phyloP scores from a whole-genome alignment of 345 rosid species.

The Gossypium bickii region DNA sequence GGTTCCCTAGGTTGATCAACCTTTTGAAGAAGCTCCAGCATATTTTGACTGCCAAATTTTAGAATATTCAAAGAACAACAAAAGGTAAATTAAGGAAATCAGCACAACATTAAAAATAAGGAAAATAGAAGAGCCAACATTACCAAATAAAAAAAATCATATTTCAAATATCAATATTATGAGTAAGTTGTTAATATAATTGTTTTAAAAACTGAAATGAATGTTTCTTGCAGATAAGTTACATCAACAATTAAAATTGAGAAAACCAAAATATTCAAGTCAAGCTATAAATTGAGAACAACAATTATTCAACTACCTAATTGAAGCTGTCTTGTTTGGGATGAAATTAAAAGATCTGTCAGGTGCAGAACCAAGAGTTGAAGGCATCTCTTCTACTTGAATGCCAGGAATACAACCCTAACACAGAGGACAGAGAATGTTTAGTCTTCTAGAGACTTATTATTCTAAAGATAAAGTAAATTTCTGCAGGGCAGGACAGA shows the following conservation, averaged over 20 bases:
- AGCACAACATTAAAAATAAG: neutral
- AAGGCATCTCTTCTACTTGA: constrained; percentile 38
- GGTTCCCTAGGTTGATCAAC: constrained; percentile 60
- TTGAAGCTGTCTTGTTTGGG: constrained; percentile 36
- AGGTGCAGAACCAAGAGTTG: constrained; percentile 35
- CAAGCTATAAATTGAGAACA: neutral
- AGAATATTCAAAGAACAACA: constrained; percentile 2
- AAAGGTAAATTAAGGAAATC: neutral
- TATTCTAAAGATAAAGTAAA: neutral
- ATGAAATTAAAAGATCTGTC: constrained; percentile 37
- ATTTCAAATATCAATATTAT: constrained; percentile 4
- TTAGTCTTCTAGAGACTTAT: neutral
- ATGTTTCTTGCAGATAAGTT: neutral
- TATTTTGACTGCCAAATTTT: constrained; percentile 56
- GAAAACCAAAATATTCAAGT: neutral
- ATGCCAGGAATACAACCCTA: constrained; percentile 36
- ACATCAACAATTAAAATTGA: neutral
- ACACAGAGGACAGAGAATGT: constrained; percentile 11
- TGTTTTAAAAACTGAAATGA: neutral
- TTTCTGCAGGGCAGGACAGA: neutral
- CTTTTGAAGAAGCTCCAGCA: constrained; percentile 93
- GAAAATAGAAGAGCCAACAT: neutral
- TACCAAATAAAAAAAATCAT: neutral
- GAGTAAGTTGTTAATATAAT: neutral
- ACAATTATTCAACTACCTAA: constrained; percentile 45